A percentile compares a stretch with the other conserved stretches of the same genome.
Evolutionary conservation across 2,329 filamentous ascomycete genomes (phyloP).

Genomic region (Diplodia sapinea): DNA sequence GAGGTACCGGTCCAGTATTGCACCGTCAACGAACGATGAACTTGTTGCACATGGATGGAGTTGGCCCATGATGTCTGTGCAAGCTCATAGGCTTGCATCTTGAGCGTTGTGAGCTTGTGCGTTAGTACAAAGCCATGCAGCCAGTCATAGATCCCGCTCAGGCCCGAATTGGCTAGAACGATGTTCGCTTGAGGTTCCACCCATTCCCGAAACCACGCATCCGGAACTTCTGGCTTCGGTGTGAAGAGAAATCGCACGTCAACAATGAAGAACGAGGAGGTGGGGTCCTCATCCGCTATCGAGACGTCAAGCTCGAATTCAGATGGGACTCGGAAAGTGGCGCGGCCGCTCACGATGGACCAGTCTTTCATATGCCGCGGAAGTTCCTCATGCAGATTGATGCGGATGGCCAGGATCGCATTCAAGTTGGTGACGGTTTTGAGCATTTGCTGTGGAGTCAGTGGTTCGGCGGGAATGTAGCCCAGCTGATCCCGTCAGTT

Average conservation of each 20-base stretch:
- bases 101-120: constrained; percentile 84
- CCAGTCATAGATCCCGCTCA: constrained; percentile 82
- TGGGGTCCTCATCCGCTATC: constrained; percentile 81
- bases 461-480: constrained; percentile 74
- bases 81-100: constrained; percentile 76
- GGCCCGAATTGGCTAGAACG: constrained; percentile 68
- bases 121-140: constrained; percentile 88
- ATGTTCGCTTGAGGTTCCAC: constrained; percentile 77
- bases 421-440: constrained; percentile 81
- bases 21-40: constrained; percentile 81
- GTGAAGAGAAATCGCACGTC: constrained; percentile 85
- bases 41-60: constrained; percentile 74
- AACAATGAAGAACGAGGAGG: constrained; percentile 90
- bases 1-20: constrained; percentile 85
- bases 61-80: constrained; percentile 76
- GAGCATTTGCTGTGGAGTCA: constrained; percentile 74
- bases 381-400: constrained; percentile 85
- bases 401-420: constrained; percentile 77
- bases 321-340: constrained; percentile 79
- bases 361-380: constrained; percentile 80
- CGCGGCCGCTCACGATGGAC: constrained; percentile 81
- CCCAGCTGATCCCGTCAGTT: constrained; percentile 60
- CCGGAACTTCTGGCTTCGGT: constrained; percentile 67
- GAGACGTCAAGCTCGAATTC: constrained; percentile 96
- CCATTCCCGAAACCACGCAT: constrained; percentile 64